These are phyloP conservation scores for Parasitella parasitica DNA, from an alignment of 371 early-diverging fungal genomes.

Conservation along the genomic window DNA sequence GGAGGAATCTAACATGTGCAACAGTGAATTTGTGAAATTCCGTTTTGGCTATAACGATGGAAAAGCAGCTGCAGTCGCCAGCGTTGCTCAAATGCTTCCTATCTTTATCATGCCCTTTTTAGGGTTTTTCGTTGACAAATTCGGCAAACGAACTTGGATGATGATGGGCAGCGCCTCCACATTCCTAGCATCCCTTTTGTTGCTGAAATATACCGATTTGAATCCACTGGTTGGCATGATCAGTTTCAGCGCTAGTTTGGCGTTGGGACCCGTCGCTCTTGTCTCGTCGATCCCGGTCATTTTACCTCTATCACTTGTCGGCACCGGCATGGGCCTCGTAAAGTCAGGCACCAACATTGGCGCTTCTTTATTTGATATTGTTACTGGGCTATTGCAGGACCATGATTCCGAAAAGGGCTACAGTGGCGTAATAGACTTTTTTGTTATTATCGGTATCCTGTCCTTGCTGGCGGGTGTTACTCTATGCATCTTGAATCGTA, in stretches of 20 bases:
- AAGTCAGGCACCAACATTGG: slow-evolving; percentile 70
- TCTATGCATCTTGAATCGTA: slow-evolving; percentile 42
- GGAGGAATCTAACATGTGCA: neutral
- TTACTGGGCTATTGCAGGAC: slow-evolving; percentile 67
- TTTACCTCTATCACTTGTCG: slow-evolving; percentile 56
- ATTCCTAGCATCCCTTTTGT: slow-evolving; percentile 46
- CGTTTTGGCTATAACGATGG: slow-evolving; percentile 54
- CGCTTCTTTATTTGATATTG: slow-evolving; percentile 63
- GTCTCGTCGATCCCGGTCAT: slow-evolving; percentile 69
- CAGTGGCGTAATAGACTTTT: slow-evolving; percentile 56
- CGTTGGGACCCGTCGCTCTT: slow-evolving; percentile 66
- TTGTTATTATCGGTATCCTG: slow-evolving; percentile 43
- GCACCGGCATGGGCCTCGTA: slow-evolving; percentile 71
- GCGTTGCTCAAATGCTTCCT: slow-evolving; percentile 67
- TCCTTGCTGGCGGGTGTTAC: slow-evolving; percentile 43
- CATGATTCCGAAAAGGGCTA: slow-evolving; percentile 46
- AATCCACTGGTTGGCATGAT: slow-evolving; percentile 62
- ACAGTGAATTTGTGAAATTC: slow-evolving; percentile 66
- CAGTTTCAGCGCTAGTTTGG: slow-evolving; percentile 62
- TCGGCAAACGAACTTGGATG: slow-evolving; percentile 61
- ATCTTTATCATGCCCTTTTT: slow-evolving; percentile 67
- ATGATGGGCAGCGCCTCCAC: slow-evolving; percentile 51
- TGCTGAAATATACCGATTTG: slow-evolving; percentile 54
- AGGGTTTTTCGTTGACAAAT: slow-evolving; percentile 61
- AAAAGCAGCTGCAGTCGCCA: slow-evolving; percentile 66